Percentiles rank a stretch among this genome's conserved stretches.
phyloP scores from a whole-genome alignment of 2,329 filamentous ascomycete genomes.

The Drechslera avenae region DNA sequence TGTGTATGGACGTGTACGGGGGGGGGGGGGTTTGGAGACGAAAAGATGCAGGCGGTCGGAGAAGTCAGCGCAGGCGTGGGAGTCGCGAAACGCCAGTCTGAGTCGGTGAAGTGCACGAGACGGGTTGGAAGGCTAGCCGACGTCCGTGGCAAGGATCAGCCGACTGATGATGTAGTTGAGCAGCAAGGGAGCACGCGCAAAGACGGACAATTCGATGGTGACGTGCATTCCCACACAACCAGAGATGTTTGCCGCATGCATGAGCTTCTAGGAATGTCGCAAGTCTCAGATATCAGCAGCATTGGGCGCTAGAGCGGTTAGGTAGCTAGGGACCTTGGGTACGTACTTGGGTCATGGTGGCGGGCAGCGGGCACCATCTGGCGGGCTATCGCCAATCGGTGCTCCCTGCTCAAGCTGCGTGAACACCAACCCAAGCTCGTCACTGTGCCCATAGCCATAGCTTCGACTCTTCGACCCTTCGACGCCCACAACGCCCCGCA shows the following conservation, averaged over 20 bases:
- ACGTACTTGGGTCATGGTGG: background rate
- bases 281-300: constrained; percentile 12
- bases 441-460: constrained; percentile 16
- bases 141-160: constrained; percentile 37
- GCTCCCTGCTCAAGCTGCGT: constrained; percentile 28
- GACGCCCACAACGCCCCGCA: constrained; percentile 1
- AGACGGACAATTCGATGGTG: no score
- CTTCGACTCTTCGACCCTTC: constrained; percentile 3
- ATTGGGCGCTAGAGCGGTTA: background rate
- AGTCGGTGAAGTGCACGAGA: constrained; percentile 37
- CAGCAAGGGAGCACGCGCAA: constrained; percentile 4
- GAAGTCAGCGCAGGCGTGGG: background rate
- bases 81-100: constrained; percentile 33
- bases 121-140: constrained; percentile 31
- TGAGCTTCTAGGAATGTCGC: background rate
- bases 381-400: constrained; percentile 26
- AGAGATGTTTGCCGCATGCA: no score
- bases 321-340: no score
- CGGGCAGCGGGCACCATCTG: constrained; percentile 12
- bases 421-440: constrained; percentile 36
- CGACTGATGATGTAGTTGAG: constrained; percentile 38
- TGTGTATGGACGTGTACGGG: constrained; percentile 4
- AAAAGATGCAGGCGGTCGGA: background rate
- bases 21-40: background rate
- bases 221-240: no score